Evolutionary conservation across 2,329 filamentous ascomycete species (phyloP).

Genomic region (Emergomyces africanus): DNA sequence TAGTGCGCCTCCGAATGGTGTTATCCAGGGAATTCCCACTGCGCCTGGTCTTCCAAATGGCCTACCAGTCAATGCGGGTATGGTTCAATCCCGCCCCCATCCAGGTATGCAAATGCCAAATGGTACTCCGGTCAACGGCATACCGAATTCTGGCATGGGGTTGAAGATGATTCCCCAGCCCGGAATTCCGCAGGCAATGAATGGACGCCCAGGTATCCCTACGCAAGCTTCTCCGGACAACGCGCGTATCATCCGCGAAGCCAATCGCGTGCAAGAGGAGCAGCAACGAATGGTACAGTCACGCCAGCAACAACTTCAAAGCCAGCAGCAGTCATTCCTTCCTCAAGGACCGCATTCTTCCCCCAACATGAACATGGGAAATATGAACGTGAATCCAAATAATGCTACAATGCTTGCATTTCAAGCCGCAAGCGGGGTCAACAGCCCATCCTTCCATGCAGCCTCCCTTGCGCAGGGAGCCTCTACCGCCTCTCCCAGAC

Average conservation of each 20-base stretch:
- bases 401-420: slow-evolving; percentile 34
- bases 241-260: slow-evolving; percentile 36
- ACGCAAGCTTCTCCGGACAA: slow-evolving; percentile 42
- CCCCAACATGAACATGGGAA: slow-evolving; percentile 32
- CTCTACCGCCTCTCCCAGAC: slow-evolving; percentile 34
- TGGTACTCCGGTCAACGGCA: slow-evolving; percentile 34
- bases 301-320: slow-evolving; percentile 30
- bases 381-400: slow-evolving; percentile 27
- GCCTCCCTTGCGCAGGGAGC: slow-evolving; percentile 25
- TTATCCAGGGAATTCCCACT: not conserved
- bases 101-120: slow-evolving; percentile 30
- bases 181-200: slow-evolving; percentile 41
- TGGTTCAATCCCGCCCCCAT: slow-evolving; percentile 26
- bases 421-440: slow-evolving; percentile 29
- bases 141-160: slow-evolving; percentile 44
- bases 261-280: slow-evolving; percentile 32
- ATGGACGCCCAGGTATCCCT: slow-evolving; percentile 31
- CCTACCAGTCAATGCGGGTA: slow-evolving; percentile 16
- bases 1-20: slow-evolving; percentile 26
- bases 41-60: slow-evolving; percentile 11
- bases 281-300: slow-evolving; percentile 50
- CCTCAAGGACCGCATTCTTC: slow-evolving; percentile 32
- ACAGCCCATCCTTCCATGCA: slow-evolving; percentile 32
- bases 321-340: slow-evolving; percentile 29
- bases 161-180: slow-evolving; percentile 44